Evolutionary conservation across 2,329 filamentous ascomycete genomes (phyloP).

Genomic region (Geosmithia morbida): DNA sequence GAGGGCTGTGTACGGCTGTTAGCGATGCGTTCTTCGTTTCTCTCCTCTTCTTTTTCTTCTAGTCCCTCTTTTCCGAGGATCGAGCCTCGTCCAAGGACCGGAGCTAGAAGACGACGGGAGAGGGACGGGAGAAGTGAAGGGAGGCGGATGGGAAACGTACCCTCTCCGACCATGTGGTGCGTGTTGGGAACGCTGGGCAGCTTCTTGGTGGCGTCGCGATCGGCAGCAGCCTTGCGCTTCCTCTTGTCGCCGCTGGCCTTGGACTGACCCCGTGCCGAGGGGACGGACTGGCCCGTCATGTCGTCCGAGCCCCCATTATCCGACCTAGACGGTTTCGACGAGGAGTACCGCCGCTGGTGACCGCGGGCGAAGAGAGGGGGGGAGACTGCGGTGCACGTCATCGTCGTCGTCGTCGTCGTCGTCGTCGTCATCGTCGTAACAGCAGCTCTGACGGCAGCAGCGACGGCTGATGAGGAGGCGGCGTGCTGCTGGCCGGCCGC

Average conservation of each 20-base stretch:
- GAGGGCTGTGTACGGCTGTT: slow-evolving; percentile 45
- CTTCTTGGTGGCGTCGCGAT: slow-evolving; percentile 31
- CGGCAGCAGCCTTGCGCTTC: slow-evolving; percentile 33
- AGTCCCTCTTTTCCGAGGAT: no score
- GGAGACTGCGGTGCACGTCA: not conserved
- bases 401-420: slow-evolving; percentile 9
- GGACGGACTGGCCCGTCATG: slow-evolving; percentile 31
- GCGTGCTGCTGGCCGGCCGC: slow-evolving; percentile 24
- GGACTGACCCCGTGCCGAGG: slow-evolving; percentile 20
- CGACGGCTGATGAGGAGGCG: slow-evolving; percentile 26
- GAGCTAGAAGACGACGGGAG: no score
- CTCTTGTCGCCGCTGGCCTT: slow-evolving; percentile 35
- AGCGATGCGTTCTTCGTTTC: not conserved
- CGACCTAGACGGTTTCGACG: slow-evolving; percentile 48
- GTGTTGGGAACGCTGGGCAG: slow-evolving; percentile 65
- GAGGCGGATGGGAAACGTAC: slow-evolving; percentile 22
- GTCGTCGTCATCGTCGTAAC: slow-evolving; percentile 10
- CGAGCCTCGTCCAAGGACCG: no score
- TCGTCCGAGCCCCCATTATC: slow-evolving; percentile 36
- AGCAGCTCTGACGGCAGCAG: slow-evolving; percentile 11
- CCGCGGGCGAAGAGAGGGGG: slow-evolving; percentile 17
- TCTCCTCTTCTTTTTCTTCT: no score
- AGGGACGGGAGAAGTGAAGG: not conserved
- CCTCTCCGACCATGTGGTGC: slow-evolving; percentile 53
- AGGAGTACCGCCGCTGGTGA: slow-evolving; percentile 42